Evolutionary conservation across 495 filamentous ascomycete genomes (phyloP).

Genomic region (Aspergillus hancockii): DNA sequence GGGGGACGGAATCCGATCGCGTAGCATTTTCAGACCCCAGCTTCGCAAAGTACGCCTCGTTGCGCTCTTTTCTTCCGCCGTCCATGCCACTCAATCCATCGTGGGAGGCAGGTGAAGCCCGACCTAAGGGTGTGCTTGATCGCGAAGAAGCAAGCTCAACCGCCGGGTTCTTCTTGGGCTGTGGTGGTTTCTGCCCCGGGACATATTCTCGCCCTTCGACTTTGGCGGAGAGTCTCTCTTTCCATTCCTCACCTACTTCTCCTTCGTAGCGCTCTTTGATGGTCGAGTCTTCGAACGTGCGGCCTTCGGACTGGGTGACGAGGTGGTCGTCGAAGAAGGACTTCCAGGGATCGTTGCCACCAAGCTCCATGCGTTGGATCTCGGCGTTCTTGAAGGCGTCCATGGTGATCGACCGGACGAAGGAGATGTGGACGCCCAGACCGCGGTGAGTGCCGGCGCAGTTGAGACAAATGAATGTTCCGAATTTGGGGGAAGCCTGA

Average conservation of each 20-base stretch:
- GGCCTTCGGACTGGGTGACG: conserved; percentile 57
- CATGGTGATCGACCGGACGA: conserved; percentile 95
- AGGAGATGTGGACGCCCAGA: conserved; percentile 96
- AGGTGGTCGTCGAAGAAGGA: conserved; percentile 76
- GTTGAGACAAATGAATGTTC: conserved; percentile 93
- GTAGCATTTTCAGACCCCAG: conserved; percentile 77
- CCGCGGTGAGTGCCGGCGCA: conserved; percentile 95
- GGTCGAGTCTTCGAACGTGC: conserved; percentile 71
- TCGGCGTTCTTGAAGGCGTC: conserved; percentile 91
- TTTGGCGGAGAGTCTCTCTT: conserved; percentile 83
- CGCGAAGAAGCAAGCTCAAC: conserved; percentile 27
- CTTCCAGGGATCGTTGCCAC: conserved; percentile 85
- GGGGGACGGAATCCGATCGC: conserved; percentile 72
- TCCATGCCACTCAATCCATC: conserved; percentile 27
- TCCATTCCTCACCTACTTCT: conserved; percentile 90
- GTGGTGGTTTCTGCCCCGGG: conserved; percentile 54
- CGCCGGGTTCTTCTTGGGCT: conserved; percentile 34
- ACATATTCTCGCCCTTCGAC: conserved; percentile 84
- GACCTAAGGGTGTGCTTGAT: conserved; percentile 36
- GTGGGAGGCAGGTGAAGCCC: conserved; percentile 35
- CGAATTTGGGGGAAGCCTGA: conserved; percentile 70
- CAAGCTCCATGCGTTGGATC: conserved; percentile 81
- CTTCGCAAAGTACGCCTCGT: conserved; percentile 88
- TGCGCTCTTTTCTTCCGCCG: conserved; percentile 56
- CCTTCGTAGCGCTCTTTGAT: conserved; percentile 84